Conservation (phyloP, 176 grass and related monocot species). For the Hordeum vulgare region DNA sequence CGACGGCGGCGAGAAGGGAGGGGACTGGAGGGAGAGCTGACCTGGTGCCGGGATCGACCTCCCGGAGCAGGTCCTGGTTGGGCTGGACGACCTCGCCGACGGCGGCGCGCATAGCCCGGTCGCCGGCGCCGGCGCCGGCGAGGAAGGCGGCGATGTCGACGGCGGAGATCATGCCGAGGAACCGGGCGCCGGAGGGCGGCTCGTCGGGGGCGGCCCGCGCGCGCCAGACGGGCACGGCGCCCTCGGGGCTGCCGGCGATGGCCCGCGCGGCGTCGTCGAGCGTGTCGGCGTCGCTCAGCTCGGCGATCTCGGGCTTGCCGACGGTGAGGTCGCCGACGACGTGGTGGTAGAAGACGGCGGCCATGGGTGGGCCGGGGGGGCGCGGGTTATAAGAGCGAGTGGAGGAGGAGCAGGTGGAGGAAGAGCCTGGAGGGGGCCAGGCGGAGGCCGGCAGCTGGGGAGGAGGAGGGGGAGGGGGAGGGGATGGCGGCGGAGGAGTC, state of each 20-base stretch:
- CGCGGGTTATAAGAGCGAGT: constrained; percentile 73
- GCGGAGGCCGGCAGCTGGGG: constrained; percentile 9
- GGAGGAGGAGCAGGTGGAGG: constrained; percentile 80
- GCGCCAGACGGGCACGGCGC: constrained; percentile 62
- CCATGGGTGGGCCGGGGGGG: constrained; percentile 24
- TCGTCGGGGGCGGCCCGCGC: constrained; percentile 16
- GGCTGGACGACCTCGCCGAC: constrained; percentile 57
- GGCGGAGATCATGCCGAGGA: constrained; percentile 79
- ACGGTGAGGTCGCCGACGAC: constrained; percentile 90
- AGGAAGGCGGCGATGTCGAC: constrained; percentile 81
- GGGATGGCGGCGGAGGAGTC: constrained; percentile 16
- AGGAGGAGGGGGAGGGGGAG: neutral
- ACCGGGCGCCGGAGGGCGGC: constrained; percentile 46
- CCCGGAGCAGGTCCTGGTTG: constrained; percentile 58
- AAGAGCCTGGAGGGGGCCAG: constrained; percentile 48
- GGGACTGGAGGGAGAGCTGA: neutral
- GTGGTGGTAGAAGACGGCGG: constrained; percentile 81
- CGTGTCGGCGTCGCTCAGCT: constrained; percentile 65
- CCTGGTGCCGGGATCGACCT: constrained; percentile 96
- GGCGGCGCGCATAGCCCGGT: constrained; percentile 31
- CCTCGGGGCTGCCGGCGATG: constrained; percentile 65
- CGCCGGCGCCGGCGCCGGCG: constrained; percentile 36
- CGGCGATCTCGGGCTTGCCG: constrained; percentile 64
- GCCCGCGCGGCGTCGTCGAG: constrained; percentile 66
- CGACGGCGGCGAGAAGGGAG: neutral